Conservation (phyloP, 192 early-diverging fungal genomes). For the Coemansia sp. region DNA sequence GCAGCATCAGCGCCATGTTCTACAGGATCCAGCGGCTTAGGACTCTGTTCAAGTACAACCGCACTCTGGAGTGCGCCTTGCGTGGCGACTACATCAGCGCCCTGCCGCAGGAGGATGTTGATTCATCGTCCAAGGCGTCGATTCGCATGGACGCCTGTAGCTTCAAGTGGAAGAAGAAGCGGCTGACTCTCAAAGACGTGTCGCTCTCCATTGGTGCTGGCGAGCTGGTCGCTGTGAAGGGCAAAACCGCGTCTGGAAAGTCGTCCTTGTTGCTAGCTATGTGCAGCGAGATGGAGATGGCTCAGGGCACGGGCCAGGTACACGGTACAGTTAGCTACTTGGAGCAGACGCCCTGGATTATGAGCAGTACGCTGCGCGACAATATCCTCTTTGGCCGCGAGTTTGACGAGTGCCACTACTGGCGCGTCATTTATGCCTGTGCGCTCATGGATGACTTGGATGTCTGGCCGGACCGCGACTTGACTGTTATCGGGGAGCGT, state of each 20-base stretch:
- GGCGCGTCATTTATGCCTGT: slow-evolving; percentile 58
- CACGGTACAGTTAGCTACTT: slow-evolving; percentile 72
- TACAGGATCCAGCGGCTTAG: not conserved
- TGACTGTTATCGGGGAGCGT: slow-evolving; percentile 55
- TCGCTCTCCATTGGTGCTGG: slow-evolving; percentile 54
- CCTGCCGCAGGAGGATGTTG: slow-evolving; percentile 3
- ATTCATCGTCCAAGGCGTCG: not conserved
- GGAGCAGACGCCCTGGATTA: slow-evolving; percentile 87
- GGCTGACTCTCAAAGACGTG: slow-evolving; percentile 35
- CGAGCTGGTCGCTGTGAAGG: slow-evolving; percentile 75
- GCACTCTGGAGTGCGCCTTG: slow-evolving; percentile 15
- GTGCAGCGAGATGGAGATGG: slow-evolving; percentile 75
- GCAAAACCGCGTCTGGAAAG: slow-evolving; percentile 82
- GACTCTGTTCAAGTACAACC: not conserved
- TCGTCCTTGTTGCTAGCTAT: slow-evolving; percentile 80
- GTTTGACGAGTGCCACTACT: slow-evolving; percentile 55
- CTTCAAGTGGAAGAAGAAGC: slow-evolving; percentile 26
- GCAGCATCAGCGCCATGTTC: not conserved
- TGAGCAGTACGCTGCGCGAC: slow-evolving; percentile 68
- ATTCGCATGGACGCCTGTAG: slow-evolving; percentile 19
- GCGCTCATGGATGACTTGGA: slow-evolving; percentile 58
- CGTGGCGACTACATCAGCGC: slow-evolving; percentile 8
- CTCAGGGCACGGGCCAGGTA: slow-evolving; percentile 49
- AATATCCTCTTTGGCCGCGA: slow-evolving; percentile 72
- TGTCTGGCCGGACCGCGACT: slow-evolving; percentile 51